These are phyloP conservation scores for Trametes meyenii DNA, from an alignment of 768 basidiomycete genomes.

Conservation along the genomic window DNA sequence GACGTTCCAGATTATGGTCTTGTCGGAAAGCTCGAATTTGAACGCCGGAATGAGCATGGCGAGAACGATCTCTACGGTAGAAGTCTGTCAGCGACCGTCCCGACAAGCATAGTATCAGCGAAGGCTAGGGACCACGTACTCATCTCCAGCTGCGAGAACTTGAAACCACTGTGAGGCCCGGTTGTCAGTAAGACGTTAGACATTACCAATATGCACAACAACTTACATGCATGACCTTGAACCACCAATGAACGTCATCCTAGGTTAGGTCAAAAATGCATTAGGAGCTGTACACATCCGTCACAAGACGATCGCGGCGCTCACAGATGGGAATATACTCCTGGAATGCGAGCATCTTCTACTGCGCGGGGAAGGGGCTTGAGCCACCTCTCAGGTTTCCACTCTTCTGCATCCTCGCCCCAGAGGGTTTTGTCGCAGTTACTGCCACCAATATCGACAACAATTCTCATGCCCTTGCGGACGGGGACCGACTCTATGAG, in stretches of 20 bases:
- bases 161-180: slow-evolving; percentile 8
- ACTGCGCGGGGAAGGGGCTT: background rate
- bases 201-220: background rate
- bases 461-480: slow-evolving; percentile 47
- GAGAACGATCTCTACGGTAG: slow-evolving; percentile 10
- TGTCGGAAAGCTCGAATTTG: slow-evolving; percentile 4
- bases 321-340: slow-evolving; percentile 20
- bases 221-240: background rate
- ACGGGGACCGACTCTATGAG: slow-evolving; percentile 43
- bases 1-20: slow-evolving; percentile 11
- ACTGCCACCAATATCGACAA: slow-evolving; percentile 44
- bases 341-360: slow-evolving; percentile 12
- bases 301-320: background rate
- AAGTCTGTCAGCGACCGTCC: background rate
- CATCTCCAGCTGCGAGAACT: slow-evolving; percentile 17
- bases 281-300: background rate
- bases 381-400: slow-evolving; percentile 43
- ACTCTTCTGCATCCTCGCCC: slow-evolving; percentile 39
- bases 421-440: slow-evolving; percentile 53
- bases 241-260: background rate
- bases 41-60: background rate
- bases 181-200: background rate
- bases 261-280: background rate
- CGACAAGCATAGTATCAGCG: background rate
- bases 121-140: background rate